Conservation (phyloP, 441 rosid genomes). For the Erysimum cheiri region DNA sequence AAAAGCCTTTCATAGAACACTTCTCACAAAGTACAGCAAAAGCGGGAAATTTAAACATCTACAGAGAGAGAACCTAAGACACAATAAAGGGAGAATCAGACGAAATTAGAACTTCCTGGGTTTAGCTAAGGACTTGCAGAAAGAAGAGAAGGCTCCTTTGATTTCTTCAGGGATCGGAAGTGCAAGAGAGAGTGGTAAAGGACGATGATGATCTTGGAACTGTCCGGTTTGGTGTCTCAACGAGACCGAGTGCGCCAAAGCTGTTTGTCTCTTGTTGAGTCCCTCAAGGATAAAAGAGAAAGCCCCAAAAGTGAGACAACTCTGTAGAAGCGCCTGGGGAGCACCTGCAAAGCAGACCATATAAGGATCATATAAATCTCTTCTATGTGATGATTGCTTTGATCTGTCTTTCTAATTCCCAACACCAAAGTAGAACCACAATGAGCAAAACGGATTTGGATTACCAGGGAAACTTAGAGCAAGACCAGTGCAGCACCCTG, state of each 20-base stretch:
- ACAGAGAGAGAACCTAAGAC: conserved; percentile 24
- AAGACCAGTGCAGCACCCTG: conserved; percentile 96
- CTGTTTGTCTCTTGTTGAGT: conserved; percentile 81
- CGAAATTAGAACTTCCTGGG: conserved; percentile 47
- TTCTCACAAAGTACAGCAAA: conserved; percentile 27
- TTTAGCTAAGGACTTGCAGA: conserved; percentile 66
- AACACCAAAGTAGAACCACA: not conserved
- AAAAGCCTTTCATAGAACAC: conserved; percentile 23
- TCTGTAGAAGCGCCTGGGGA: conserved; percentile 78
- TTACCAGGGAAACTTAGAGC: conserved; percentile 94
- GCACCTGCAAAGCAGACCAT: conserved; percentile 58
- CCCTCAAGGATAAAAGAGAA: conserved; percentile 82
- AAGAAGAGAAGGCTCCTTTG: conserved; percentile 73
- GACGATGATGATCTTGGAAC: conserved; percentile 22
- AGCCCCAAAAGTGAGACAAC: conserved; percentile 87
- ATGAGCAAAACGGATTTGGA: not conserved
- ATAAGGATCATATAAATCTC: not conserved
- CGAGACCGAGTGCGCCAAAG: conserved; percentile 68
- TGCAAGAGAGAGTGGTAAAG: conserved; percentile 49
- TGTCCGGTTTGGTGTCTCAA: conserved; percentile 38
- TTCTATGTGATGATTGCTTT: not conserved
- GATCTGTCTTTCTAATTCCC: not conserved
- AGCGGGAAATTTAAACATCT: conserved; percentile 33
- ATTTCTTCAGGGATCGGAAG: conserved; percentile 75
- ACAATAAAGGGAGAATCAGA: conserved; percentile 30